These are phyloP conservation scores for Coniella vitis DNA, from an alignment of 2,329 filamentous ascomycete genomes.

Conservation along the genomic window DNA sequence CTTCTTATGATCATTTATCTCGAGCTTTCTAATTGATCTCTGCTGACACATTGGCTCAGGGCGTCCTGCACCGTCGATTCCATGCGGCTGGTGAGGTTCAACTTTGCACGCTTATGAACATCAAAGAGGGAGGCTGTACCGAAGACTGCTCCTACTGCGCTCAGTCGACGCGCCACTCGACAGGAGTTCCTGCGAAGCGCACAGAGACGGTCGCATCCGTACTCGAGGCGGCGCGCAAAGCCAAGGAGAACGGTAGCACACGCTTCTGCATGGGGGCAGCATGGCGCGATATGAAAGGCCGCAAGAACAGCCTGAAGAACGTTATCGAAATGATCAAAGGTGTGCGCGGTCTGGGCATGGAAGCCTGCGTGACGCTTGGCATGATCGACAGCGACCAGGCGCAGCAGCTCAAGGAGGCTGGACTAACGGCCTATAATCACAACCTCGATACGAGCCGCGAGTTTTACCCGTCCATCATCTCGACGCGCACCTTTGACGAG, in stretches of 20 bases:
- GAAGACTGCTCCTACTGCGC: conserved; percentile 93
- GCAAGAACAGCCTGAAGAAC: conserved; percentile 76
- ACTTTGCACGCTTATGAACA: conserved; percentile 93
- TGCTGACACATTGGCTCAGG: conserved; percentile 40
- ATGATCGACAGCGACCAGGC: conserved; percentile 85
- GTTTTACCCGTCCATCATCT: conserved; percentile 81
- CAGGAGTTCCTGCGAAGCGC: conserved; percentile 73
- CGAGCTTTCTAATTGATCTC: conserved; percentile 6
- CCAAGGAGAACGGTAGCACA: conserved; percentile 78
- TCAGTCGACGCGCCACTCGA: conserved; percentile 74
- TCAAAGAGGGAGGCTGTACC: conserved; percentile 87
- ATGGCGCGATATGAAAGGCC: conserved; percentile 89
- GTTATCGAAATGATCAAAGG: conserved; percentile 81
- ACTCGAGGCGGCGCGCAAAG: conserved; percentile 67
- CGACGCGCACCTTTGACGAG: conserved; percentile 82
- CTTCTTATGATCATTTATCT: not conserved
- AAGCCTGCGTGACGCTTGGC: conserved; percentile 86
- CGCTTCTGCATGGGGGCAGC: conserved; percentile 94
- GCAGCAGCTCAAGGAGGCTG: conserved; percentile 72
- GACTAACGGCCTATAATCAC: conserved; percentile 89
- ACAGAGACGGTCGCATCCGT: conserved; percentile 76
- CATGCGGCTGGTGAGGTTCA: conserved; percentile 79
- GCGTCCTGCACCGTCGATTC: conserved; percentile 73
- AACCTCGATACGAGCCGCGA: conserved; percentile 88
- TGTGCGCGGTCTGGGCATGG: conserved; percentile 76